Evolutionary conservation across 2,329 filamentous ascomycete species (phyloP).

Genomic region (Chaetothyriales sp.): DNA sequence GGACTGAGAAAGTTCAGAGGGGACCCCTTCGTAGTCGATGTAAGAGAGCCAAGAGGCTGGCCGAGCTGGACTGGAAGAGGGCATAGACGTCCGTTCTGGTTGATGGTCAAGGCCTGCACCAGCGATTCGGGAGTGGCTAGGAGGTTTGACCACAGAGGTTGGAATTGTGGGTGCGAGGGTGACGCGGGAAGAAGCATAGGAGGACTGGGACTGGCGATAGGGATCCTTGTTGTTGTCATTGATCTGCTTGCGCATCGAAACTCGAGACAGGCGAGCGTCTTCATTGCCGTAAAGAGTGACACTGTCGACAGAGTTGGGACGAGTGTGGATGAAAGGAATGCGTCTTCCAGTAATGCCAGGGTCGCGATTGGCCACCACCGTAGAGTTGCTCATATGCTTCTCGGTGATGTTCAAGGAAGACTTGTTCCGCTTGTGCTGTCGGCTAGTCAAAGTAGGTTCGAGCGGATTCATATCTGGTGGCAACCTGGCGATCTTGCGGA

Average conservation of each 20-base stretch:
- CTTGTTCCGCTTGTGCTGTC: slow-evolving; percentile 59
- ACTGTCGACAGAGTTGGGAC: slow-evolving; percentile 48
- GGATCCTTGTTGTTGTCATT: slow-evolving; percentile 14
- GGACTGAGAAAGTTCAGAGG: slow-evolving; percentile 10
- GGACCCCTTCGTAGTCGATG: slow-evolving; percentile 17
- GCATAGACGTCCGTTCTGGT: slow-evolving; percentile 13
- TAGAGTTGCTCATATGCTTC: slow-evolving; percentile 46
- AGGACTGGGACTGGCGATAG: slow-evolving; percentile 13
- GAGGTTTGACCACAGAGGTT: slow-evolving; percentile 20
- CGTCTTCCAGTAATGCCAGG: slow-evolving; percentile 22
- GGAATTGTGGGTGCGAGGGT: slow-evolving; percentile 22
- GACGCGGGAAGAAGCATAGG: slow-evolving; percentile 9
- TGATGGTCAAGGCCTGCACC: slow-evolving; percentile 16
- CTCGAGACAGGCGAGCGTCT: slow-evolving; percentile 13
- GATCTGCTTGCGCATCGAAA: slow-evolving; percentile 15
- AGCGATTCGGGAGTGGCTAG: slow-evolving; percentile 14
- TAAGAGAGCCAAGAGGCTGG: slow-evolving; percentile 18
- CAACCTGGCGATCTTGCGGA: slow-evolving; percentile 66
- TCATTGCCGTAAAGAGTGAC: slow-evolving; percentile 14
- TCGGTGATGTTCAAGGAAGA: slow-evolving; percentile 42
- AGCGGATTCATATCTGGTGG: slow-evolving; percentile 94
- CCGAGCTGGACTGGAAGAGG: slow-evolving; percentile 5
- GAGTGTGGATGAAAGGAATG: slow-evolving; percentile 70
- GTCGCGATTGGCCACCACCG: slow-evolving; percentile 27
- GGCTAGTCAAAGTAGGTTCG: slow-evolving; percentile 62